Evolutionary conservation across 306 rosid species (phyloP).

Genomic region (Vicia faba): DNA sequence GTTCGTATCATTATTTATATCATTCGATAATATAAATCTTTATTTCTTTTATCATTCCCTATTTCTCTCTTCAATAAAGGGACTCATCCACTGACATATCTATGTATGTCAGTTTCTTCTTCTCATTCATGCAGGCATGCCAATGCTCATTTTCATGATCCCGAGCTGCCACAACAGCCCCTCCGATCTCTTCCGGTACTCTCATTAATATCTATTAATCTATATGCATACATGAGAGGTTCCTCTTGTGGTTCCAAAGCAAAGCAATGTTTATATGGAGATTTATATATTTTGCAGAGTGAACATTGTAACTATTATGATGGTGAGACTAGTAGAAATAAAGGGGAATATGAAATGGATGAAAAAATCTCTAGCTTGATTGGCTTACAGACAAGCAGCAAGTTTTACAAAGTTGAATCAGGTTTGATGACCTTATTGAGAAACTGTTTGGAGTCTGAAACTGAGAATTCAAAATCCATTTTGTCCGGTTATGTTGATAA

Average conservation of each 20-base stretch:
- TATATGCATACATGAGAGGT: background rate
- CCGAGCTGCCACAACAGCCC: background rate
- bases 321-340: conserved; percentile 36
- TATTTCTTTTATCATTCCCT: no score
- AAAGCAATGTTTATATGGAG: background rate
- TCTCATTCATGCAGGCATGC: conserved; percentile 69
- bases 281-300: conserved; percentile 42
- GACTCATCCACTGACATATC: no score
- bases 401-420: conserved; percentile 56
- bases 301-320: conserved; percentile 30
- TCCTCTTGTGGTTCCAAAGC: background rate
- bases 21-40: no score
- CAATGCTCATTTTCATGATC: conserved; percentile 55
- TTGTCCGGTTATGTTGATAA: conserved; percentile 72
- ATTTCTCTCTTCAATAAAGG: no score
- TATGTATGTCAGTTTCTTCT: no score
- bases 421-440: conserved; percentile 69
- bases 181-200: conserved; percentile 28
- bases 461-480: conserved; percentile 49
- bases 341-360: conserved; percentile 35
- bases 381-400: conserved; percentile 55
- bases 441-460: conserved; percentile 72
- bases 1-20: no score
- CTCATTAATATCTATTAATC: background rate
- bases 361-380: conserved; percentile 56